Conservation (phyloP, 257 asterid genomes). For the Marsdenia floribunda region DNA sequence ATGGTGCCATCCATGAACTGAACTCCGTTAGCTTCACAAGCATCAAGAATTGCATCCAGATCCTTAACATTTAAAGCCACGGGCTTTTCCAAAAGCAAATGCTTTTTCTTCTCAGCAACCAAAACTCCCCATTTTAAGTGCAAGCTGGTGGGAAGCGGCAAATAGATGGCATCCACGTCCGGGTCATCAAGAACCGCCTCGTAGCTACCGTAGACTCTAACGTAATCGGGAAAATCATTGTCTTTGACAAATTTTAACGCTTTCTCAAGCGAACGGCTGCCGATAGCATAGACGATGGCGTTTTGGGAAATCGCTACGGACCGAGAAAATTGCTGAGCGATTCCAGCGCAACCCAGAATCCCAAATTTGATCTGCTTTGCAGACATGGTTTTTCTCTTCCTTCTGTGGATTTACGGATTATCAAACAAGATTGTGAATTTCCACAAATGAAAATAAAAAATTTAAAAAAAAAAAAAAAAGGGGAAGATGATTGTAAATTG, state of each 20-base stretch:
- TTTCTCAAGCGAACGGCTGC: slow-evolving; percentile 59
- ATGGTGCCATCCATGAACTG: slow-evolving; percentile 82
- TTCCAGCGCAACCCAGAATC: slow-evolving; percentile 65
- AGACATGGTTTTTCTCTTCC: slow-evolving; percentile 18
- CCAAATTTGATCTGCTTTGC: slow-evolving; percentile 38
- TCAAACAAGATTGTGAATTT: not conserved
- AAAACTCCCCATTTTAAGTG: slow-evolving; percentile 70
- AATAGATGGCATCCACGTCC: slow-evolving; percentile 63
- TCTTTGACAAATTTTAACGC: slow-evolving; percentile 54
- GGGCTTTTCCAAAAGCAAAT: slow-evolving; percentile 68
- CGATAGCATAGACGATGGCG: slow-evolving; percentile 52
- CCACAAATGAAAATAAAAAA: too few relatives aligned
- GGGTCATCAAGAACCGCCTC: slow-evolving; percentile 60
- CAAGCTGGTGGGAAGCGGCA: slow-evolving; percentile 66
- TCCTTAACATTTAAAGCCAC: slow-evolving; percentile 53
- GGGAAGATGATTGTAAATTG: too few relatives aligned
- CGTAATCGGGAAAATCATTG: slow-evolving; percentile 43
- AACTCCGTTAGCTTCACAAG: slow-evolving; percentile 68
- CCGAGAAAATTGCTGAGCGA: slow-evolving; percentile 54
- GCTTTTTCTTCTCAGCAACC: slow-evolving; percentile 69
- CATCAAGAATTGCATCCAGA: slow-evolving; percentile 55
- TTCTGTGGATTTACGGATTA: not conserved
- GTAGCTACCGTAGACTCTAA: slow-evolving; percentile 56
- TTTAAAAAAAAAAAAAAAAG: too few relatives aligned
- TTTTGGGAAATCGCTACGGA: slow-evolving; percentile 50